Evolutionary conservation across 306 rosid species (phyloP), one percentile per base, ranked within the genome.

Genomic region (Prunus padus): DNA sequence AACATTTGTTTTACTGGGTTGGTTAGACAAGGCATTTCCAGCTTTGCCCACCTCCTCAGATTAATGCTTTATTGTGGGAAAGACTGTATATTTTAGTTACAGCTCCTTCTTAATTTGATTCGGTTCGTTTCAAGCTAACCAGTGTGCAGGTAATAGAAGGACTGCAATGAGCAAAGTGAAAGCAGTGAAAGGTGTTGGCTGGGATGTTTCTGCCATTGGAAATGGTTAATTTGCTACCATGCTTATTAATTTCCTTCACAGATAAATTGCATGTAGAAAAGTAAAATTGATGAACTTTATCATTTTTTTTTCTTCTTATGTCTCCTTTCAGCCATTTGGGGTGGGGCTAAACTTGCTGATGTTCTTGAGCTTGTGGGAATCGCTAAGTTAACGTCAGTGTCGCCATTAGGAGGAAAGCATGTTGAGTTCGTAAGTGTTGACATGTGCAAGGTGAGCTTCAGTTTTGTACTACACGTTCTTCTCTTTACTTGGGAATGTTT

Each of bases 111-210:
- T 33, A 33, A 18, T 63, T 63, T 25, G 15, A 11, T 61, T 75
- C 15, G 61, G 59, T 78, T 76, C 59, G 67, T 55, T 49, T 89
- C 72, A 76, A 67, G 45, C 77, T 45, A 69, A 19, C 6, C 80
- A 94, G 97, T 92, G 98, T 66, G 98, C 97, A 47, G 98, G 98
- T 67, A 94, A 92, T 30, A 82, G 97, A 75, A 88, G 98, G 82
- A 94, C 96, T 15, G 96, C 97, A 45, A 94, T 92, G 98, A 94
- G 98, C 89, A 86, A 88, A 73, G 86, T 85, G 59, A 90, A 69
- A 87, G 77, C 82, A 26, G 95, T 91, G 71, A 90, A 74, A 82
- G 95, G 97, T 51, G 97, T 91, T 70, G 98, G 98, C 57, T 90
- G 98, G 97, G 96, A 85, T 77, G 90, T 94, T 74, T 89, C 98